Percentiles rank a stretch among this genome's conserved stretches.
These are phyloP conservation scores for Dictyostelium firmibasis DNA, from an alignment of 78 protist genomes.

Conservation along the genomic window DNA sequence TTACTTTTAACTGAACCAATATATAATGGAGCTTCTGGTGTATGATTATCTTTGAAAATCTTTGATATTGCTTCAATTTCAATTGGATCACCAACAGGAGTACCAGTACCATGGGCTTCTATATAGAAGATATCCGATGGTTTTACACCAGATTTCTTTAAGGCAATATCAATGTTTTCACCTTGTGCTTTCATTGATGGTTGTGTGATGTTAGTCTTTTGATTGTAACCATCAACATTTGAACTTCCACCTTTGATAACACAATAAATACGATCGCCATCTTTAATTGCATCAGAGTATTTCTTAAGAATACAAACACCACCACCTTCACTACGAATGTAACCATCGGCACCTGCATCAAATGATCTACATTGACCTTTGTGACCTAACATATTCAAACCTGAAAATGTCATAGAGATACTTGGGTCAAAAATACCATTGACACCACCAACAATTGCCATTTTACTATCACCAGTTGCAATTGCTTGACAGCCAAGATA, in stretches of 20 bases:
- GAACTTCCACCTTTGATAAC: conserved; percentile 64
- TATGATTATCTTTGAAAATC: conserved; percentile 29
- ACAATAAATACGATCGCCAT: conserved; percentile 77
- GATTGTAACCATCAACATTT: conserved; percentile 85
- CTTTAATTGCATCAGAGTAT: not conserved
- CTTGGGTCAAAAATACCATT: conserved; percentile 79
- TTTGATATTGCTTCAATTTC: conserved; percentile 80
- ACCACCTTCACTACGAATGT: conserved; percentile 90
- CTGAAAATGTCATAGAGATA: conserved; percentile 3
- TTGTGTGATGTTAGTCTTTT: conserved; percentile 63
- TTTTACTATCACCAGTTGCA: conserved; percentile 73
- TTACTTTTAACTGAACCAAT: conserved; percentile 86
- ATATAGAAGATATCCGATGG: conserved; percentile 50
- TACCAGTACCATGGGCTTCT: conserved; percentile 95
- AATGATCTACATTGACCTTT: conserved; percentile 86
- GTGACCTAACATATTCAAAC: conserved; percentile 76
- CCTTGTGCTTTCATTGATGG: conserved; percentile 85
- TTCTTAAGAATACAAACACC: conserved; percentile 73
- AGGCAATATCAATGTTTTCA: conserved; percentile 67
- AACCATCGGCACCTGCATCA: conserved; percentile 92
- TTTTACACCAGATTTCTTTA: not conserved
- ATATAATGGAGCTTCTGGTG: conserved; percentile 13
- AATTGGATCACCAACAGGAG: conserved; percentile 91
- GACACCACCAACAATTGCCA: conserved; percentile 89
- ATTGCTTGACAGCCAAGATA: conserved; percentile 80